Percentiles rank a stretch among this genome's conserved stretches.
phyloP scores from a whole-genome alignment of 176 grass and related monocot genomes.

The Musa troglodytarum region DNA sequence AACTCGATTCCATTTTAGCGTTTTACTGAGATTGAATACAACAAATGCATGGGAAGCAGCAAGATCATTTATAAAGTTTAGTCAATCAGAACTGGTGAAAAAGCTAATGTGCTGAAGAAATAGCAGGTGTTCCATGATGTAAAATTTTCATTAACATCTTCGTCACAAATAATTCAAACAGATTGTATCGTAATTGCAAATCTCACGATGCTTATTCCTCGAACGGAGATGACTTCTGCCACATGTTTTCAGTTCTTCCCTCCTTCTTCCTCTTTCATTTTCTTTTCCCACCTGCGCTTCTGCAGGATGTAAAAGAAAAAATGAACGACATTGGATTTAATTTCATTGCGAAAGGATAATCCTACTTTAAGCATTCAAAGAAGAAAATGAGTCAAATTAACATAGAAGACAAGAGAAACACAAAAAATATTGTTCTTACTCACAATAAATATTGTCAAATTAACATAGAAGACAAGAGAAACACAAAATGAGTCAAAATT shows the following conservation, averaged over 20 bases:
- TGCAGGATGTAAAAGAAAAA: conserved; percentile 29
- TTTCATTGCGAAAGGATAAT: conserved; percentile 1
- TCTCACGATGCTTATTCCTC: background rate
- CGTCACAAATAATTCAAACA: background rate
- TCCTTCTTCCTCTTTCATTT: conserved; percentile 76
- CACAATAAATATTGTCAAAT: no score
- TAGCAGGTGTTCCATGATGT: background rate
- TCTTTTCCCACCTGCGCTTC: conserved; percentile 89
- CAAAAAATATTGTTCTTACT: no score
- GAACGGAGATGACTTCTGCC: background rate
- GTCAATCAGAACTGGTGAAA: no score
- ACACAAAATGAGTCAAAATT: background rate
- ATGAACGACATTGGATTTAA: background rate
- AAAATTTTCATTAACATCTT: background rate
- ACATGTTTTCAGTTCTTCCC: conserved; percentile 20
- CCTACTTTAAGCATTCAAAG: background rate
- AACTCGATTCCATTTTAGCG: no score
- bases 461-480: no score
- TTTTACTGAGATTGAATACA: no score
- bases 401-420: no score
- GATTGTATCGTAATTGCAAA: background rate
- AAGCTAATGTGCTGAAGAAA: background rate
- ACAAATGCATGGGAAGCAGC: no score
- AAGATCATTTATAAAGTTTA: no score
- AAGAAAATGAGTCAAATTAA: background rate